These are phyloP conservation scores for Cylindrotheca fusiformis DNA, from an alignment of 108 stramenopile species.

Conservation along the genomic window DNA sequence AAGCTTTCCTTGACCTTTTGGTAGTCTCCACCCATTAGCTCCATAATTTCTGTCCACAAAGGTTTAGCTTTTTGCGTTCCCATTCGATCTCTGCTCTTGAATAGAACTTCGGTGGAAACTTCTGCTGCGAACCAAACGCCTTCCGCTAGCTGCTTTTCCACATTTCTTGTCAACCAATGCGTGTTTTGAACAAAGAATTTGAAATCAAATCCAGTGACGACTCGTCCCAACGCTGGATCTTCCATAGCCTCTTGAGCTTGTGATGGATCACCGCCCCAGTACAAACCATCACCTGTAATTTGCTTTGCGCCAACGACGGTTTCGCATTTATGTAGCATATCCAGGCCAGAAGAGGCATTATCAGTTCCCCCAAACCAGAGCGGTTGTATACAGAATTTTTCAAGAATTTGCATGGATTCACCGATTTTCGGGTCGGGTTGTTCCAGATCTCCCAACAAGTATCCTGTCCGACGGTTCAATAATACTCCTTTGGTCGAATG, in stretches of 20 bases:
- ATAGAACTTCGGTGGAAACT: constrained; percentile 55
- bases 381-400: constrained; percentile 84
- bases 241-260: constrained; percentile 79
- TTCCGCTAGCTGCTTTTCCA: constrained; percentile 20
- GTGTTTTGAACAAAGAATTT: constrained; percentile 87
- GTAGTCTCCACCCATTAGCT: constrained; percentile 74
- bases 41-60: constrained; percentile 85
- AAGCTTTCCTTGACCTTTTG: constrained; percentile 50
- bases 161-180: constrained; percentile 36
- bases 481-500: constrained; percentile 38
- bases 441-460: constrained; percentile 81
- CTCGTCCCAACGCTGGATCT: constrained; percentile 42
- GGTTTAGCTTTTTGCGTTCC: constrained; percentile 80
- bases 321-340: constrained; percentile 70
- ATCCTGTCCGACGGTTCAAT: constrained; percentile 80
- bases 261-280: constrained; percentile 76
- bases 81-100: constrained; percentile 66
- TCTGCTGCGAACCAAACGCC: constrained; percentile 23
- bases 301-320: constrained; percentile 55
- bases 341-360: constrained; percentile 37
- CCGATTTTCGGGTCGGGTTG: constrained; percentile 27
- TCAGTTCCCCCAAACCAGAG: constrained; percentile 84
- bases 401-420: constrained; percentile 32
- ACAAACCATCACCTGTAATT: constrained; percentile 75
- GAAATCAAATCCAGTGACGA: constrained; percentile 80